These are phyloP conservation scores for Fusarium sp. DNA, from an alignment of 2,329 filamentous ascomycete genomes.

Conservation along the genomic window DNA sequence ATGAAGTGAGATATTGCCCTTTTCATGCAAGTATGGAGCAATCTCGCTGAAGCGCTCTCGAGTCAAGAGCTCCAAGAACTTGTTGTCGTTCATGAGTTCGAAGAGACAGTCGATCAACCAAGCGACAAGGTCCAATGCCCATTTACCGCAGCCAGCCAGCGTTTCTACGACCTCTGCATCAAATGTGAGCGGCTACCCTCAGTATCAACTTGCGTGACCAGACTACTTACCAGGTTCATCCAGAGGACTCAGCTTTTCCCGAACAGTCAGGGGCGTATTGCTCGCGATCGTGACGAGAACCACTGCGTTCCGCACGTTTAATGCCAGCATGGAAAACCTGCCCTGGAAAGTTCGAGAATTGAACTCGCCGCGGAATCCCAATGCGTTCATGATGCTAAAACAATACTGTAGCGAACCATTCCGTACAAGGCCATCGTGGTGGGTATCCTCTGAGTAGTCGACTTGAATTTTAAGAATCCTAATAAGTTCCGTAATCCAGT, in stretches of 20 bases:
- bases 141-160: constrained; percentile 79
- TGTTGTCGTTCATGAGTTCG: constrained; percentile 61
- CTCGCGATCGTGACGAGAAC: constrained; percentile 73
- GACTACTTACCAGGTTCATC: constrained; percentile 64
- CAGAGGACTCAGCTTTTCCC: constrained; percentile 67
- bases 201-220: background rate
- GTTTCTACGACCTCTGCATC: constrained; percentile 74
- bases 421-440: constrained; percentile 77
- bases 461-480: constrained; percentile 77
- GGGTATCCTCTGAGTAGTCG: constrained; percentile 83
- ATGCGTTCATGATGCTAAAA: constrained; percentile 80
- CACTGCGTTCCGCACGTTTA: constrained; percentile 79
- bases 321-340: constrained; percentile 78
- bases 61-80: constrained; percentile 62
- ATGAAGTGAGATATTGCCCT: constrained; percentile 69
- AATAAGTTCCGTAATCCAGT: constrained; percentile 75
- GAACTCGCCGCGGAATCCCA: constrained; percentile 77
- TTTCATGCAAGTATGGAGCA: constrained; percentile 61
- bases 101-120: constrained; percentile 72
- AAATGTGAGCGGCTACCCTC: constrained; percentile 6
- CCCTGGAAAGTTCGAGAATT: constrained; percentile 72
- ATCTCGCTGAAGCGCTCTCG: constrained; percentile 61
- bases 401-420: constrained; percentile 80
- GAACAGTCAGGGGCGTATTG: constrained; percentile 63
- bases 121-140: constrained; percentile 77